Evolutionary conservation across 2,329 filamentous ascomycete species (phyloP).

Genomic region (Microdochium trichocladiopsis): DNA sequence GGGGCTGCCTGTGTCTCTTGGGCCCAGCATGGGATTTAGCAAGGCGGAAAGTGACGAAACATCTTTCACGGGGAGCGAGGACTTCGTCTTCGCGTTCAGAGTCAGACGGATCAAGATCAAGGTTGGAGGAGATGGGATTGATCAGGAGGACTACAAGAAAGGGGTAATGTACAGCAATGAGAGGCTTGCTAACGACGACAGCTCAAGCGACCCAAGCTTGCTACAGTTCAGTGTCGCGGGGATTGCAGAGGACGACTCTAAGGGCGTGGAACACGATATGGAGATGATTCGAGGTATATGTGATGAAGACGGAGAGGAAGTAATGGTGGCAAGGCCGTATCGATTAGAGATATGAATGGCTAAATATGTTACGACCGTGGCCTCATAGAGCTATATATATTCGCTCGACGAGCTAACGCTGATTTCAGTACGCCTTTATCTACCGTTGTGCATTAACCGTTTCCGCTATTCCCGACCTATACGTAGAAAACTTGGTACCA

Average conservation of each 20-base stretch:
- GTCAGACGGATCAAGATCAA: background rate
- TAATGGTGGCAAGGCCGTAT: background rate
- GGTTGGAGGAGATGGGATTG: background rate
- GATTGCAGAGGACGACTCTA: background rate
- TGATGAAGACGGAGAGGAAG: background rate
- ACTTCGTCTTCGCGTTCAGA: background rate
- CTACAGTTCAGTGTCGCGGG: background rate
- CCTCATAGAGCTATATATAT: too few relatives aligned
- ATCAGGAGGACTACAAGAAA: background rate
- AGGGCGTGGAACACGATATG: background rate
- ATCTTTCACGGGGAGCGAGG: background rate
- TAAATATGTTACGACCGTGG: too few relatives aligned
- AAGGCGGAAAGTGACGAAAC: background rate
- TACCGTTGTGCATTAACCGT: too few relatives aligned
- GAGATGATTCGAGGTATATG: background rate
- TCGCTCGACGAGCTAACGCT: too few relatives aligned
- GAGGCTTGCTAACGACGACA: background rate
- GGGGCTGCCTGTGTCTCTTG: background rate
- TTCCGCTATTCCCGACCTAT: too few relatives aligned
- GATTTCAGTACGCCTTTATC: too few relatives aligned
- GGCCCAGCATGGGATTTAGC: background rate
- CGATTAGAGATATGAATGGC: too few relatives aligned
- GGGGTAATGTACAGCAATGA: background rate
- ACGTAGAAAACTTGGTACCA: too few relatives aligned
- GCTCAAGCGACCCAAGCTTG: background rate